phyloP scores from a whole-genome alignment of 768 basidiomycete genomes.

The Panellus pusillus region DNA sequence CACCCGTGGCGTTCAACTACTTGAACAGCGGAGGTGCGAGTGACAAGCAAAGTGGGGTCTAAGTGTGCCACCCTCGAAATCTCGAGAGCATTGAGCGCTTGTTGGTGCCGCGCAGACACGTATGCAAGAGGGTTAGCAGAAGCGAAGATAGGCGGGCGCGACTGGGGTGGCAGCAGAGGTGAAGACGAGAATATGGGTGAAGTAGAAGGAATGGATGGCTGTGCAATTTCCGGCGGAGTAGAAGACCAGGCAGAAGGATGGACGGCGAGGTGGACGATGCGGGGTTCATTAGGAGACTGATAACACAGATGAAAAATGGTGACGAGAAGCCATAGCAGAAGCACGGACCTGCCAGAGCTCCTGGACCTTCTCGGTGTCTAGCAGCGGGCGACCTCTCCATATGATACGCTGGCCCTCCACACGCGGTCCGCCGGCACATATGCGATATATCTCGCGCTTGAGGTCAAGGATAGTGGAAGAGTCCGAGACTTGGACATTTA shows the following conservation, averaged over 20 bases:
- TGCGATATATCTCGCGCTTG: slow-evolving; percentile 61
- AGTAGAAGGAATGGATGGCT: slow-evolving; percentile 18
- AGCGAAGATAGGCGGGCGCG: slow-evolving; percentile 8
- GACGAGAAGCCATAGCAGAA: neutral
- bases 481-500: slow-evolving; percentile 50
- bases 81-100: slow-evolving; percentile 36
- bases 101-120: slow-evolving; percentile 43
- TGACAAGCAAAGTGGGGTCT: slow-evolving; percentile 12
- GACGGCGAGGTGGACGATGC: slow-evolving; percentile 74
- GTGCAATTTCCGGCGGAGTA: slow-evolving; percentile 43
- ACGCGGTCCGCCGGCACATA: slow-evolving; percentile 64
- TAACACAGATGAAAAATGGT: slow-evolving; percentile 1
- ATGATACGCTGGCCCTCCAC: slow-evolving; percentile 76
- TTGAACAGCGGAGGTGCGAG: slow-evolving; percentile 31
- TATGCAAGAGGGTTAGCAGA: slow-evolving; percentile 34
- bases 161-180: slow-evolving; percentile 10
- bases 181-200: slow-evolving; percentile 14
- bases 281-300: slow-evolving; percentile 57
- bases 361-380: slow-evolving; percentile 62
- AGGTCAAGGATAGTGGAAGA: slow-evolving; percentile 58
- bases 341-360: slow-evolving; percentile 68
- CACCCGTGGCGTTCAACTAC: slow-evolving; percentile 42
- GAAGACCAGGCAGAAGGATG: slow-evolving; percentile 75
- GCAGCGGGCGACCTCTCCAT: slow-evolving; percentile 68
- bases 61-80: slow-evolving; percentile 10